Evolutionary conservation across 2,329 filamentous ascomycete genomes (phyloP), one percentile per base, ranked within the genome.

Genomic region (Pyrenochaeta sp.): DNA sequence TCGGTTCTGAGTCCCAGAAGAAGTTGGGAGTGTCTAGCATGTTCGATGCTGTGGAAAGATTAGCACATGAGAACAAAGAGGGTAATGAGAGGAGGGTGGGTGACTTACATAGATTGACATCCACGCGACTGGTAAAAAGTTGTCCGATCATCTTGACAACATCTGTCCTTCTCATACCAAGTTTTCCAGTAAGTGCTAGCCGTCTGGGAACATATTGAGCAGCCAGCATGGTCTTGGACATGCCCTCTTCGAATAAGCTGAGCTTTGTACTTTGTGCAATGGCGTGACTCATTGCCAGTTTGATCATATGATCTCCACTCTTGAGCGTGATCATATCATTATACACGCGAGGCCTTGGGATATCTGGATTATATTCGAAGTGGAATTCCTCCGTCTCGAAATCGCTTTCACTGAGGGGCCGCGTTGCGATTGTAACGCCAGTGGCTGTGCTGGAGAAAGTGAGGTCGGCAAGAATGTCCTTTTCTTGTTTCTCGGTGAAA

Each of bases 321-420:
- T 95, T 82, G 30, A 99, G 77, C 0, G 94, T 99, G 61, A 99
- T 97, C 94, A 99, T 99, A 72, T 99, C 94, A 73, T 99, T 97
- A 76, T 95, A 99, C 20, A 99, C 89, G 43, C 94, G 84, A 4
- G 94, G 94, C 35, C 92, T 84, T 51, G 91, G 87, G 22, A 94
- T 90, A 44, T 90, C 82, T 1, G 85, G 82, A 61, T 90, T 96
- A 76, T 99, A 99, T 71, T 97, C 92, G 67, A 99, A 99, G 67
- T 99, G 93, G 63, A 99, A 96, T 67, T 97, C 93, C 68, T 99
- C 94, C 0, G 89, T 99, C 75, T 99, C 94, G 58, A 95, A 96
- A 66, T 97, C 92, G 54, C 87, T 87, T 71, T 96, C 90, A 42
- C 89, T 84, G 15, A 96, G 78, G 1, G 92, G 90, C 22, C 90